Base-by-base conservation (phyloP, 1,284 basidiomycete species). In the Trichosporon asahii region DNA sequence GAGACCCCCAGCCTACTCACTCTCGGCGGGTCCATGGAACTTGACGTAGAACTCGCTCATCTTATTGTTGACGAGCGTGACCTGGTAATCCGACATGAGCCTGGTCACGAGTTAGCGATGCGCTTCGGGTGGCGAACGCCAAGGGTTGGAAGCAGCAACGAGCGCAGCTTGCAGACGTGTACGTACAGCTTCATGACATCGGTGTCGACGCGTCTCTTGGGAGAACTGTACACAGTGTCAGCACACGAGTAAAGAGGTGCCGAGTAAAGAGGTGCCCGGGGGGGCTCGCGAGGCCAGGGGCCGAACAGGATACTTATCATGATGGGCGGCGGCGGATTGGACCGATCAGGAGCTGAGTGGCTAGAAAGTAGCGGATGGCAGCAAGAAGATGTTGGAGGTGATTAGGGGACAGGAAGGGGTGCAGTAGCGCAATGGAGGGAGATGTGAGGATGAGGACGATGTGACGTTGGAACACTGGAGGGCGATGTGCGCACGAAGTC, bases 31-130 rank as follows among this genome's bases (percentile, higher is more conserved):
- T 5, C 97, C 96, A 76, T 92, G 88, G 86, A 99, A 99, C 72
- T 91, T 90, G 73, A 99, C 95, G 78, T 93, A 95, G 87, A 99
- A 98, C 86, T 99, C 96, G 82, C 95, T 94, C 93, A 98, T 97
- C 86, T 89, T 98, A 84, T 98, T 96, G 81, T 99, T 98, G 71
- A 98, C 94, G 74, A 99, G 90, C 40, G 89, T 94, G 72, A 99
- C 95, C 82, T 99, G 93, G 83, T 94, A 95, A 85, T 97, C 95
- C 18, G 94, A 95, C 94, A 96, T 96, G 77, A 96, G 85, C 83
- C 94, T 97, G 82, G 35, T n/a, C 29, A n/a, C n/a, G 61, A 21
- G 60, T 72, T 55, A 72, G 72, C 63, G n/a, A 55, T 12, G 23
- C 57, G 60, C 23, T 3, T 8, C 46, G 65, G 68, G 70, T 70